Percentiles rank a stretch among this genome's conserved stretches.
phyloP scores from a whole-genome alignment of 441 rosid species.

The Jatropha multifida region DNA sequence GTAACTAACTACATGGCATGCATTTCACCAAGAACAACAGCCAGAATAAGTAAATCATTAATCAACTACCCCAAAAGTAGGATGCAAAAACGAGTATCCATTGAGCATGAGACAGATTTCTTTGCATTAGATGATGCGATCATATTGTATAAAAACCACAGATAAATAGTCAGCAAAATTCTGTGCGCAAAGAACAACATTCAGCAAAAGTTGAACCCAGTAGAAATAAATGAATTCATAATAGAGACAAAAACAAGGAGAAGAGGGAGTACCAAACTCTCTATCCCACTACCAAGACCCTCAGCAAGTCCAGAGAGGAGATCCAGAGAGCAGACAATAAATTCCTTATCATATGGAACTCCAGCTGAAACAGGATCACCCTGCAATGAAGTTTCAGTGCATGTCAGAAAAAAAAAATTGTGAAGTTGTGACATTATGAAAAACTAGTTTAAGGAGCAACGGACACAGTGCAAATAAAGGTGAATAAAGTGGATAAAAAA shows the following conservation, averaged over 20 bases:
- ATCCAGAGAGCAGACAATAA: slow-evolving; percentile 90
- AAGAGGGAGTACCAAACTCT: slow-evolving; percentile 74
- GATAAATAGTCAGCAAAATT: not conserved
- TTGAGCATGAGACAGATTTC: not conserved
- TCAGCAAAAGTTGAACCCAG: slow-evolving; percentile 1
- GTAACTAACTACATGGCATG: not conserved
- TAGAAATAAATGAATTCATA: slow-evolving; percentile 9
- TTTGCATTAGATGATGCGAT: slow-evolving; percentile 6
- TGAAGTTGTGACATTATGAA: not conserved
- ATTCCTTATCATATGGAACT: slow-evolving; percentile 84
- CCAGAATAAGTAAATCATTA: not conserved
- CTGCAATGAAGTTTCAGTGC: slow-evolving; percentile 42
- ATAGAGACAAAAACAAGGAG: slow-evolving; percentile 4
- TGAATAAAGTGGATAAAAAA: not conserved
- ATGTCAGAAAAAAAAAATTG: not conserved
- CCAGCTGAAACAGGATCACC: slow-evolving; percentile 76
- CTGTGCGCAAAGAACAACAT: not conserved
- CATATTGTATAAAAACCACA: not conserved
- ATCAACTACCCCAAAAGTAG: not conserved
- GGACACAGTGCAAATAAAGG: slow-evolving; percentile 5
- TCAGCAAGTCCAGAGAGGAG: slow-evolving; percentile 96
- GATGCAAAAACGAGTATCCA: not conserved
- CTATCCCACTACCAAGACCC: slow-evolving; percentile 91
- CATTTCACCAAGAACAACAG: not conserved
- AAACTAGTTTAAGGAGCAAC: not conserved